Base-by-base conservation (phyloP, 495 filamentous ascomycete species). In the Aspergillus baeticus region DNA sequence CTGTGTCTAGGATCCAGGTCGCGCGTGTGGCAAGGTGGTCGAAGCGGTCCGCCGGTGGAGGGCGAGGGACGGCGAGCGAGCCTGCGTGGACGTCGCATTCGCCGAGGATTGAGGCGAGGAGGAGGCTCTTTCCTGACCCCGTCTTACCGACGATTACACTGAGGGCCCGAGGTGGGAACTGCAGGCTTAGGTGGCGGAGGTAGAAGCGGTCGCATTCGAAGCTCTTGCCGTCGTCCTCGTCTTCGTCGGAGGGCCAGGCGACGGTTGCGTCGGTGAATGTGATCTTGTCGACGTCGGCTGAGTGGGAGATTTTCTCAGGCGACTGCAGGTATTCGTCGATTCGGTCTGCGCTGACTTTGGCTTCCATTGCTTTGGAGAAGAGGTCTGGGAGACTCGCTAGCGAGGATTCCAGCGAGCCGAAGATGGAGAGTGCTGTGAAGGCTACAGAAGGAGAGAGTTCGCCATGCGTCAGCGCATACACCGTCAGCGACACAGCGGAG, bases 351-450 rank as follows among this genome's bases (percentile, higher is more conserved):
- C 86, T 89, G 7, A 92, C 80, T 71, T 84, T 86, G 0, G 89
- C 85, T 58, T 96, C 89, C 41, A 81, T 69, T 0, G 79, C 68
- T 61, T 87, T 80, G 0, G 90, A 87, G 6, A 83, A 86, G 11
- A 92, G 70, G 57, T 92, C 88, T 2, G 90, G 90, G 35, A 94
- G 69, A 20, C 88, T 73, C 6, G 85, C 82, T 2, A 96, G 69
- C 0, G 85, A 84, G 29, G 82, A 74, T 64, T 94, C 90, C 37
- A 96, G 78, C 11, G 80, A 75, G 36, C 77, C 80, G 68, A 95
- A 92, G 31, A 96, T 74, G 2, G 85, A 80, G 41, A 96, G 78
- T 47, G 88, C 84, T 14, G 91, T 91, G 59, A 96, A 96, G 2
- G 91, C 91, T 14, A 92, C 82, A 0, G 89, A 90, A 3, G 91